These are phyloP conservation scores for Pseudogymnoascus sp. DNA, from an alignment of 2,329 filamentous ascomycete genomes.

Conservation along the genomic window DNA sequence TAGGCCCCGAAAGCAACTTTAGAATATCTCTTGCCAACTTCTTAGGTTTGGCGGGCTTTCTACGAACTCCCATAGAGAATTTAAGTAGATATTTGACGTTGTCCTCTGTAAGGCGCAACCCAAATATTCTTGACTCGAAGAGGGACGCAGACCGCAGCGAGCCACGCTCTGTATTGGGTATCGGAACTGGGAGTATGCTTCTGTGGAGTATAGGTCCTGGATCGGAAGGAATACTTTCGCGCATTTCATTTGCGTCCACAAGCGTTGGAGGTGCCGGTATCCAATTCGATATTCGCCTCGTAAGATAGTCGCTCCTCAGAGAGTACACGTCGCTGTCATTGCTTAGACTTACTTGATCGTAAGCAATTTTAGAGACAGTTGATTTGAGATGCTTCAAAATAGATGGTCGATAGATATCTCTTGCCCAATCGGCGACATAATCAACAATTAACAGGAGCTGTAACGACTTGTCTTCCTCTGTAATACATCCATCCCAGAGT, in stretches of 20 bases:
- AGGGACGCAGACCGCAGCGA: background rate
- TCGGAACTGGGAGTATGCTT: background rate
- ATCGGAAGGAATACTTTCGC: background rate
- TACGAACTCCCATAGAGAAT: no score
- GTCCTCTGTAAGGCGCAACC: background rate
- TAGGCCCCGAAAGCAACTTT: no score
- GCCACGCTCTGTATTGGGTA: background rate
- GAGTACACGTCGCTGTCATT: background rate
- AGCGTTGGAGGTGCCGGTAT: background rate
- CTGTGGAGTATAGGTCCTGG: background rate
- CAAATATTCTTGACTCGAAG: background rate
- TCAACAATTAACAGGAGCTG: conserved; percentile 26
- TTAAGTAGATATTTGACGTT: background rate
- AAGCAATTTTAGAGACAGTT: background rate
- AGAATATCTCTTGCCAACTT: no score
- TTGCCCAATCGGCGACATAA: conserved; percentile 26
- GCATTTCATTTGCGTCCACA: background rate
- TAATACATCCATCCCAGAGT: conserved; percentile 21
- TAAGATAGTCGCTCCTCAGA: background rate
- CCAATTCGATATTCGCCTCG: background rate
- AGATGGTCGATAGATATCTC: conserved; percentile 21
- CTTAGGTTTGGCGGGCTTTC: no score
- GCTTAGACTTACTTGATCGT: background rate
- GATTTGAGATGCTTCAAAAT: background rate
- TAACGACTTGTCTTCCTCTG: conserved; percentile 19